These are phyloP conservation scores for Wickerhamomyces queroliae DNA, from an alignment of 805 yeast species.

Conservation along the genomic window DNA sequence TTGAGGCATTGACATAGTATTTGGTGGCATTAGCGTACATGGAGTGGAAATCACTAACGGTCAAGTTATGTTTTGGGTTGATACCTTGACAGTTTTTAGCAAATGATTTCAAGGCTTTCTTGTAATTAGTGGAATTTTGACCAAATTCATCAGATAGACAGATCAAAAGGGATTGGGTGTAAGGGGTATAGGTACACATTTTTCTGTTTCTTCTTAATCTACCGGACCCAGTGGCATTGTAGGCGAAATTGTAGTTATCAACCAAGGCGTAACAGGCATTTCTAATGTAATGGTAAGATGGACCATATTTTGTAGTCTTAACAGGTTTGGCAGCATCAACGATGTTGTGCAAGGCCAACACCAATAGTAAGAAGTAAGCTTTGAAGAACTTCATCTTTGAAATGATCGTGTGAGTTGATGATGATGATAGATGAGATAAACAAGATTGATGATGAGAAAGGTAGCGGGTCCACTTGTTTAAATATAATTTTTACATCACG, in stretches of 20 bases:
- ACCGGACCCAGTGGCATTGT: not conserved
- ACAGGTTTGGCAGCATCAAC: no score
- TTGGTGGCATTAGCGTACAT: conserved; percentile 27
- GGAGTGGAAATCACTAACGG: conserved; percentile 16
- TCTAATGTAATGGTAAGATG: not conserved
- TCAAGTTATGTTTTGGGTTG: conserved; percentile 4
- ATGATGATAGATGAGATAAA: no score
- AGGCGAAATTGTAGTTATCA: not conserved
- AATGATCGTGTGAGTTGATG: no score
- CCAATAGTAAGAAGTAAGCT: no score
- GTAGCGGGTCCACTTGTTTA: no score
- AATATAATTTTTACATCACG: no score
- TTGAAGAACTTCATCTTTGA: no score
- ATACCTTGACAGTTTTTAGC: not conserved
- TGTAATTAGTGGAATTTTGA: conserved; percentile 8
- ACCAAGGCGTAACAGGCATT: not conserved
- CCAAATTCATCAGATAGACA: conserved; percentile 6
- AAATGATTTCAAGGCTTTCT: conserved; percentile 3
- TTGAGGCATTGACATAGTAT: conserved; percentile 5
- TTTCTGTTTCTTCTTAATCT: not conserved
- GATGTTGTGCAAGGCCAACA: no score
- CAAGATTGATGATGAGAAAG: no score
- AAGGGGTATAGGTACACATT: not conserved
- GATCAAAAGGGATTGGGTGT: not conserved
- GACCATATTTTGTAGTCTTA: not conserved